Conservation (phyloP, 306 rosid genomes). For the Pyrus pyrifolia region DNA sequence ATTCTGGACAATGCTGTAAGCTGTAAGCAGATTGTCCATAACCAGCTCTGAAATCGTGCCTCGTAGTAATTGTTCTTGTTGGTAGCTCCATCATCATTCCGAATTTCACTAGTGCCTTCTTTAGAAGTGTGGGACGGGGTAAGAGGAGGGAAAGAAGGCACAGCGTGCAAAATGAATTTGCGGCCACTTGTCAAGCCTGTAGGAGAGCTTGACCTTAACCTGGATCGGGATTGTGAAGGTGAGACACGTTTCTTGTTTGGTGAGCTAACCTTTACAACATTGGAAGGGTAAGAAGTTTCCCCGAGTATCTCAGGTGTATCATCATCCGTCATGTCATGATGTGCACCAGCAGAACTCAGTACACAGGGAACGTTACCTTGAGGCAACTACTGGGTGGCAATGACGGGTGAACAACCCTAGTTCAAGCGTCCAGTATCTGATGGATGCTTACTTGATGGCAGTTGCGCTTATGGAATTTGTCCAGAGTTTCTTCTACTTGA, state of each 20-base stretch:
- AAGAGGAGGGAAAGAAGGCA: slow-evolving; percentile 19
- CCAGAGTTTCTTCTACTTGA: not conserved
- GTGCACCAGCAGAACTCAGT: not conserved
- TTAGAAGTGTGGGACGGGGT: slow-evolving; percentile 3
- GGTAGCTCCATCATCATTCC: not conserved
- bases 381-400: not conserved
- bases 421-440: slow-evolving; percentile 2
- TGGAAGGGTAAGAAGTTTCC: slow-evolving; percentile 6
- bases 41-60: not conserved
- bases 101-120: not conserved
- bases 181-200: slow-evolving; percentile 12
- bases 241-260: slow-evolving; percentile 6
- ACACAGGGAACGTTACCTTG: not conserved
- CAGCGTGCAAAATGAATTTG: not conserved
- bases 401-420: slow-evolving; percentile 6
- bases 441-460: slow-evolving; percentile 11
- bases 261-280: not conserved
- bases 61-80: not conserved
- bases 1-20: not conserved
- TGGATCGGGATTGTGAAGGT: slow-evolving; percentile 5
- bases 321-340: not conserved
- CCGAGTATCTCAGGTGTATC: slow-evolving; percentile 10
- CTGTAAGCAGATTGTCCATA: not conserved
- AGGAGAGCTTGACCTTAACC: not conserved
- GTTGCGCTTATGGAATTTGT: not conserved